These are phyloP conservation scores for Terana coerulea DNA, from an alignment of 768 basidiomycete species.

Conservation along the genomic window DNA sequence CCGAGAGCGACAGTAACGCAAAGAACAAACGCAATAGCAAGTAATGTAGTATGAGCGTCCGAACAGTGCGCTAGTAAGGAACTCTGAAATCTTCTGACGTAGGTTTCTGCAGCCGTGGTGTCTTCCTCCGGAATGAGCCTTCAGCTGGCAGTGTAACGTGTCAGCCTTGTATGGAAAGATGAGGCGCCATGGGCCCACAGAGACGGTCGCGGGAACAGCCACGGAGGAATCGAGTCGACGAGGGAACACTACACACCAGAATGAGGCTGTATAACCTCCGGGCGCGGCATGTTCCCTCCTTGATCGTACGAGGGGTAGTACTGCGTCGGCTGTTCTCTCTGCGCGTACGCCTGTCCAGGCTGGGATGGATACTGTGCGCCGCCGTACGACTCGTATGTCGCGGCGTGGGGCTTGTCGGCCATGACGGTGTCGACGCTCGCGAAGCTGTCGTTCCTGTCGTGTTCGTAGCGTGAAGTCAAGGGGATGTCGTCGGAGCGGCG, in stretches of 20 bases:
- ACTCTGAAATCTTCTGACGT: conserved; percentile 18
- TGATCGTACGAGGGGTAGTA: conserved; percentile 26
- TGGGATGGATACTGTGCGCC: conserved; percentile 19
- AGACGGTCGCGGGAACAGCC: conserved; percentile 23
- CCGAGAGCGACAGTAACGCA: neutral
- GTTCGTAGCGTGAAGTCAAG: conserved; percentile 29
- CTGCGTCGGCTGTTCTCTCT: conserved; percentile 38
- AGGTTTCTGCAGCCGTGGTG: conserved; percentile 30
- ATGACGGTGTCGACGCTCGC: conserved; percentile 54
- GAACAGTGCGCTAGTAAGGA: conserved; percentile 4
- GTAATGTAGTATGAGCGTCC: conserved; percentile 7
- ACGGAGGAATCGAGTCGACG: conserved; percentile 1
- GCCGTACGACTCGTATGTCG: conserved; percentile 21
- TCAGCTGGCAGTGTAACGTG: conserved; percentile 29
- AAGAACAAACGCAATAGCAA: neutral
- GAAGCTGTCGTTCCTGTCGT: conserved; percentile 52
- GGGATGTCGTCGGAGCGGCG: conserved; percentile 44
- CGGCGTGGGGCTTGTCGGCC: conserved; percentile 35
- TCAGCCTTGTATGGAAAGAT: conserved; percentile 12
- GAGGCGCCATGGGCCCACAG: conserved; percentile 26
- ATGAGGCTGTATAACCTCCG: conserved; percentile 39
- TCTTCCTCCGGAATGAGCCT: conserved; percentile 41
- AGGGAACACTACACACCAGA: conserved; percentile 38
- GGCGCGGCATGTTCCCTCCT: conserved; percentile 30
- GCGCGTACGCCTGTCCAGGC: conserved; percentile 34